These are phyloP conservation scores for Citrullus mucosospermus DNA, from an alignment of 306 rosid species.

Conservation along the genomic window DNA sequence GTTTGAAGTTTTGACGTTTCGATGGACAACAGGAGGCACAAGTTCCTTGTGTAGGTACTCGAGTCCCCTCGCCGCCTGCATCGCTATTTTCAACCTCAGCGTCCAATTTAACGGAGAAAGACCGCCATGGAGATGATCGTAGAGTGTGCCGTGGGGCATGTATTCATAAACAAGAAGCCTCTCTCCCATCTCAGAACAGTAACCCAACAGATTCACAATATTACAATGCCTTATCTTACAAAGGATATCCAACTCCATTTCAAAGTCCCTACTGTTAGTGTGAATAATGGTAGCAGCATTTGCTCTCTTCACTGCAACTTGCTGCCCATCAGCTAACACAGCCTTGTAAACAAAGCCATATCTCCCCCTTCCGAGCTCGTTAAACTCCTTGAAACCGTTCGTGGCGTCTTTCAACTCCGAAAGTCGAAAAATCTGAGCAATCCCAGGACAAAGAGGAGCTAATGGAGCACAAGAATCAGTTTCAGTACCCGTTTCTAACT, in stretches of 20 bases:
- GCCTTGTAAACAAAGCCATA: slow-evolving; percentile 96
- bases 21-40: slow-evolving; percentile 59
- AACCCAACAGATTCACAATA: slow-evolving; percentile 78
- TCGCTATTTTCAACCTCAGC: slow-evolving; percentile 50
- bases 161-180: slow-evolving; percentile 82
- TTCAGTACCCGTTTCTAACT: slow-evolving; percentile 33
- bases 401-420: slow-evolving; percentile 91
- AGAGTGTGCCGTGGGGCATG: slow-evolving; percentile 88
- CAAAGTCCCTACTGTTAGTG: slow-evolving; percentile 69
- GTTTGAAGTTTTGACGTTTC: slow-evolving; percentile 61
- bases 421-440: slow-evolving; percentile 81
- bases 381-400: slow-evolving; percentile 89
- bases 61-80: slow-evolving; percentile 77
- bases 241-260: slow-evolving; percentile 72
- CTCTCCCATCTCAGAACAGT: slow-evolving; percentile 95
- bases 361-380: slow-evolving; percentile 86
- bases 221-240: slow-evolving; percentile 67
- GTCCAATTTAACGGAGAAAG: slow-evolving; percentile 77
- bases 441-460: slow-evolving; percentile 53
- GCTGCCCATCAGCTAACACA: slow-evolving; percentile 51
- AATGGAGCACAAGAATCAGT: slow-evolving; percentile 27
- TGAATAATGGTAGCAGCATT: slow-evolving; percentile 92
- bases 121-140: slow-evolving; percentile 85
- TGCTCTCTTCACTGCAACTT: slow-evolving; percentile 85
- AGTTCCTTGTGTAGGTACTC: slow-evolving; percentile 77